Evolutionary conservation across 768 basidiomycete species (phyloP).

Genomic region (Multifurca ochricompacta): DNA sequence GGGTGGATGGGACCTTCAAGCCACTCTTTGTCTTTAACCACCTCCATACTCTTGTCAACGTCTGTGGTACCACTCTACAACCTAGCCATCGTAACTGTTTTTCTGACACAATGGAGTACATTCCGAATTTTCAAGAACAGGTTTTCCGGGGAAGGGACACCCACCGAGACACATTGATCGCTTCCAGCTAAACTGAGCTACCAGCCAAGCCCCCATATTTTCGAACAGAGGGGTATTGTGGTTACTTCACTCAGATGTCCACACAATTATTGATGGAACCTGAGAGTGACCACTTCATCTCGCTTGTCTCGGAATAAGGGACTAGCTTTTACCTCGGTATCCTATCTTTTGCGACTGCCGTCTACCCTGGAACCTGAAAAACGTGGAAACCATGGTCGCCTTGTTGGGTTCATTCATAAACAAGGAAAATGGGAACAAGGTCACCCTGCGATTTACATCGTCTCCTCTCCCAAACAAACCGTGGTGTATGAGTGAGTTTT

Average conservation of each 20-base stretch:
- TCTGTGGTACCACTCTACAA: background rate
- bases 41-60: background rate
- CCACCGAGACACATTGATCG: background rate
- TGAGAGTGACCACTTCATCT: slow-evolving; percentile 2
- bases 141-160: too few species aligned
- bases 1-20: too few species aligned
- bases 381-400: too few species aligned
- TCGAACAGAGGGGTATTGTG: background rate
- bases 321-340: background rate
- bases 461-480: too few species aligned
- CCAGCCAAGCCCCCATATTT: background rate
- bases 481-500: too few species aligned
- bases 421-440: too few species aligned
- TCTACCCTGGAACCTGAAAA: too few species aligned
- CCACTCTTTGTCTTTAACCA: slow-evolving; percentile 6
- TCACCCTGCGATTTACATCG: too few species aligned
- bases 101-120: background rate
- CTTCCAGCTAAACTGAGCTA: background rate
- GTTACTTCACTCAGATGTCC: background rate
- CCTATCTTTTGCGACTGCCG: background rate
- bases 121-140: background rate
- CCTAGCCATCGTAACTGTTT: background rate
- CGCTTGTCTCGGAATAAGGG: background rate
- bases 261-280: background rate
- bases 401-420: too few species aligned